Base-by-base conservation (phyloP, 1,284 basidiomycete genomes). In the Pyrrhoderma lamaoense region DNA sequence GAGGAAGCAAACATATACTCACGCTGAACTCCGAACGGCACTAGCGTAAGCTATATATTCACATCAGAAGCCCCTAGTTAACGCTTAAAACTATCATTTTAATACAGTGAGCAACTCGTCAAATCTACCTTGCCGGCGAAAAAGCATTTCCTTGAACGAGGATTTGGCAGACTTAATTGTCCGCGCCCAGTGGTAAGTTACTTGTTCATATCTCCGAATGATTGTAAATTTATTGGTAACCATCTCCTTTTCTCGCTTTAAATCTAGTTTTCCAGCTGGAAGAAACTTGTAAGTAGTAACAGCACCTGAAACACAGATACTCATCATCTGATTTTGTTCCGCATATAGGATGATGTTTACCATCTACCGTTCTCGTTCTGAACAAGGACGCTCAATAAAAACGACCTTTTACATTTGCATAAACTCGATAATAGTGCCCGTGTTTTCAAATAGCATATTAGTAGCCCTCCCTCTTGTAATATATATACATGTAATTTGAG, bases 151-250 rank as follows among this genome's bases (percentile, higher is more conserved):
- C 13, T 42, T 39, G 46, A 53, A 37, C 21, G 40, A 18, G 36
- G 39, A 11, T 31, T 37, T 16, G 27, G 48, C 7, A 21, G 25
- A 34, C 22, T 40, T 23, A 8, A 16, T 21, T 44, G 49, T 40
- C 53, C 53, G 5, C 50, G 43, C 22, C 53, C 53, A 16, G 49
- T 54, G 21, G 53, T 54, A 31, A 45, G 53, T 54, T 7, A 31
- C 13, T 44, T 37, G 42, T 45, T 18, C 11, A 14, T 34, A 27
- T 45, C 11, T 3, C 18, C 14, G 11, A 40, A 34, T 34, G 25
- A 43, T 11, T 25, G 5, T 8, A 21, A 31, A 31, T 18, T 37
- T 22, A 19, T 37, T 37, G n/a, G n/a, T n/a, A n/a, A n/a, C n/a
- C n/a, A n/a, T n/a, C n/a, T n/a, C n/a, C n/a, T n/a, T n/a, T n/a